Base-by-base conservation (phyloP, 2,329 filamentous ascomycete genomes). In the Penicillium sp. region DNA sequence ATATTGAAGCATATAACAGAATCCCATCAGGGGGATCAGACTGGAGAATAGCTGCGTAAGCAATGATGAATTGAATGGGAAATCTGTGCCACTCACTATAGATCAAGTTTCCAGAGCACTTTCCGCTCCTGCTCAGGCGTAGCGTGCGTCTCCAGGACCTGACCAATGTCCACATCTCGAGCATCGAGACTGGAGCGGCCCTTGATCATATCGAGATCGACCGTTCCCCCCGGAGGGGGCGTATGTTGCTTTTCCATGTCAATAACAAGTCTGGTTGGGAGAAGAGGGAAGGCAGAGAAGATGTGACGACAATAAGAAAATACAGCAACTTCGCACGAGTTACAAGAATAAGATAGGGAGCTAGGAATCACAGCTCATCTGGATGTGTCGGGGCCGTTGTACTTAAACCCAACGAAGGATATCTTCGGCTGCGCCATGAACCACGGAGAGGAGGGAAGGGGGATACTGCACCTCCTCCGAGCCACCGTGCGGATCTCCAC, bases 1-100 rank as follows among this genome's bases (percentile, higher is more conserved):
- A 36, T 60, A 70, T 52, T 70, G 69, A 4, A 73, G 37, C 61
- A 73, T 67, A 43, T 73, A 72, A 57, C 66, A 70, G 22, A 69
- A 58, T 27, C 64, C 64, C 62, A 65, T 65, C 10, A 63, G 19
- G 1, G 60, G 62, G 14, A 65, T 63, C 2, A 65, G 47, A 40
- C 62, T 64, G 44, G 18, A 37, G 19, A 9, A 13, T 0, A 4
- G 10, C 6, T 19, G 31, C 10, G 31, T 33, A 35, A 37, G 22
- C 19, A 49, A 63, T 27, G 63, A 66, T 64, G 46, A 72, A 53
- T 70, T 66, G 40, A 68, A 37, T 39, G 64, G 62, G 9, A 72
- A 57, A 7, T 64, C 65, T 51, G 74, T 68, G 5, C 69, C 64
- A 73, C 64, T 56, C 59, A 70, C 64, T 63, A 65, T 33, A 70